Conservation (phyloP, 2,329 filamentous ascomycete genomes). For the Zalaria obscura region DNA sequence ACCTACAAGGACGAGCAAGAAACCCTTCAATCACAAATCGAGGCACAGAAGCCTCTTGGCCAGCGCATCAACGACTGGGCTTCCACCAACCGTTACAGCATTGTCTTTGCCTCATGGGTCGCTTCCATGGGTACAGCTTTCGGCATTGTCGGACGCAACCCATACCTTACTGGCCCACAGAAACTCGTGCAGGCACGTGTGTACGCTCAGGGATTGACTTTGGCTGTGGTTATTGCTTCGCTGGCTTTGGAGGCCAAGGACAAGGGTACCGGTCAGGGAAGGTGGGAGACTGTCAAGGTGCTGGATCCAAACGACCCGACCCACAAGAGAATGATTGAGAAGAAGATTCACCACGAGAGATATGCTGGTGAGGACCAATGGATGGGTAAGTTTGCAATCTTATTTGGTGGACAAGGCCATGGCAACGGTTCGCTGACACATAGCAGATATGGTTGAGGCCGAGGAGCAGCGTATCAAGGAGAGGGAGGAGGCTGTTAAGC, state of each 20-base stretch:
- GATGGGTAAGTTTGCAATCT: constrained; percentile 48
- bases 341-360: constrained; percentile 73
- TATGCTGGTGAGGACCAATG: constrained; percentile 86
- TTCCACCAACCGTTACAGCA: constrained; percentile 67
- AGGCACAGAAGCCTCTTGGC: constrained; percentile 39
- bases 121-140: constrained; percentile 65
- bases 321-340: constrained; percentile 74
- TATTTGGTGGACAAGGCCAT: background rate
- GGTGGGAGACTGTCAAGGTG: constrained; percentile 76
- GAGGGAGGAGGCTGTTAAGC: constrained; percentile 27
- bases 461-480: constrained; percentile 51
- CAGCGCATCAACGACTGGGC: constrained; percentile 60
- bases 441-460: constrained; percentile 63
- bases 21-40: constrained; percentile 39
- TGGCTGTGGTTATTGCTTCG: constrained; percentile 69
- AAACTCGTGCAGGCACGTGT: constrained; percentile 91
- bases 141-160: constrained; percentile 62
- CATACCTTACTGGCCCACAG: constrained; percentile 59
- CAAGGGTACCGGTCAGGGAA: constrained; percentile 57
- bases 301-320: constrained; percentile 68
- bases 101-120: constrained; percentile 72
- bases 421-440: background rate
- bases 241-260: constrained; percentile 75
- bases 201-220: constrained; percentile 79
- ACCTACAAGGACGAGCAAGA: constrained; percentile 51